Evolutionary conservation across 202 grass and related monocot species (phyloP), one percentile per base, ranked within the genome.

Genomic region (Hordeum pubiflorum): DNA sequence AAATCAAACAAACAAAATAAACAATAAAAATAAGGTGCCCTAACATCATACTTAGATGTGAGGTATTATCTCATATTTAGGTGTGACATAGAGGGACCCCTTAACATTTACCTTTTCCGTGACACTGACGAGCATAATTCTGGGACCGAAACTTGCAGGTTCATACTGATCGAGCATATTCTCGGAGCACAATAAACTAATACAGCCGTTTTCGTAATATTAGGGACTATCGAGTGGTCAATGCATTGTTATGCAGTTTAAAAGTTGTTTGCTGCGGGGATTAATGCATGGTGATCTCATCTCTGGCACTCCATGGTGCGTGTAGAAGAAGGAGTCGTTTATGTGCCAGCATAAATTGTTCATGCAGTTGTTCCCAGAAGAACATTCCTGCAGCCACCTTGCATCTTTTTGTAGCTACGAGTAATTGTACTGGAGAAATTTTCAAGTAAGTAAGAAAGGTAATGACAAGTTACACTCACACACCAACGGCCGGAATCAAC

Each of bases 221-320:
- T 7, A 40, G 37, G 5, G 13, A 17, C 4, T 24, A 27, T 46
- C 2, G 26, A 46, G 14, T 33, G 74, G 24, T 72, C 56, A 63
- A 24, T 18, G 13, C 43, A 56, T 39, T 81, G 59, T 39, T 70
- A 12, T 32, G 18, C 14, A 17, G 14, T 50, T 50, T 14, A 18
- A 18, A 23, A 63, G 33, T 57, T 36, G 64, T 56, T 33, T 54
- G 57, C 8, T 64, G 46, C 24, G 2, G 41, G 50, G 57, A 59
- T 26, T 26, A 73, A 83, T 72, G 29, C 64, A 17, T 48, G 67
- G 11, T 20, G 67, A 44, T 60, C 37, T 83, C 80, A 67, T 68
- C 15, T 83, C 56, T 38, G 1, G 21, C 23, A 67, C 2, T 38
- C 10, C 59, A 33, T n/a, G 21, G 11, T 70, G 62, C 59, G 8